phyloP scores from a whole-genome alignment of 1,139 yeast species.

The Magnusiomyces fungicola region DNA sequence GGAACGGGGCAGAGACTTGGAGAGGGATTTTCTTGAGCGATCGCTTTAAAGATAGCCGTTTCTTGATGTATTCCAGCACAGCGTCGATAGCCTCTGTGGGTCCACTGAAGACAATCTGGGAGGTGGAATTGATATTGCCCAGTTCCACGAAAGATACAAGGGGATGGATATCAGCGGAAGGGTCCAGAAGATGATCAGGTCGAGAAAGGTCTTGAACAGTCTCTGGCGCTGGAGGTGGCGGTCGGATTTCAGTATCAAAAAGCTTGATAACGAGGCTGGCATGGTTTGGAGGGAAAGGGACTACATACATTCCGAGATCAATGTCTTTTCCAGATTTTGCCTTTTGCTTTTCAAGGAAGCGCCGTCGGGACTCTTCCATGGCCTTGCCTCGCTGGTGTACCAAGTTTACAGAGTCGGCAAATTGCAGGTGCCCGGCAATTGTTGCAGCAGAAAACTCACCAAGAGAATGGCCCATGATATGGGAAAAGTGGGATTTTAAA shows the following conservation, averaged over 20 bases:
- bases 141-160: constrained; percentile 20
- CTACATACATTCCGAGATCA: constrained; percentile 23
- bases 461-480: constrained; percentile 50
- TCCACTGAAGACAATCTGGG: constrained; percentile 39
- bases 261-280: not conserved
- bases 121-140: constrained; percentile 36
- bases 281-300: constrained; percentile 19
- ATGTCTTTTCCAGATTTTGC: constrained; percentile 23
- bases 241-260: constrained; percentile 1
- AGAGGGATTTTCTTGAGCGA: constrained; percentile 32
- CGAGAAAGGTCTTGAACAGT: not conserved
- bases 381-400: constrained; percentile 47
- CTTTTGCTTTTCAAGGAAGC: constrained; percentile 31
- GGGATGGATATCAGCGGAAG: constrained; percentile 2
- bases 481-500: constrained; percentile 23
- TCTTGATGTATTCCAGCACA: constrained; percentile 10
- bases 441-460: constrained; percentile 55
- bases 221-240: not conserved
- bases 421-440: constrained; percentile 39
- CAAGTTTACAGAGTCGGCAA: constrained; percentile 40
- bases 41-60: constrained; percentile 11
- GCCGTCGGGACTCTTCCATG: constrained; percentile 37
- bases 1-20: constrained; percentile 52
- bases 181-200: not conserved
- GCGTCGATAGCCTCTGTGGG: constrained; percentile 13